Percentiles rank a stretch among this genome's conserved stretches.
phyloP scores from a whole-genome alignment of 768 basidiomycete genomes.

The Boletus reticuloceps region DNA sequence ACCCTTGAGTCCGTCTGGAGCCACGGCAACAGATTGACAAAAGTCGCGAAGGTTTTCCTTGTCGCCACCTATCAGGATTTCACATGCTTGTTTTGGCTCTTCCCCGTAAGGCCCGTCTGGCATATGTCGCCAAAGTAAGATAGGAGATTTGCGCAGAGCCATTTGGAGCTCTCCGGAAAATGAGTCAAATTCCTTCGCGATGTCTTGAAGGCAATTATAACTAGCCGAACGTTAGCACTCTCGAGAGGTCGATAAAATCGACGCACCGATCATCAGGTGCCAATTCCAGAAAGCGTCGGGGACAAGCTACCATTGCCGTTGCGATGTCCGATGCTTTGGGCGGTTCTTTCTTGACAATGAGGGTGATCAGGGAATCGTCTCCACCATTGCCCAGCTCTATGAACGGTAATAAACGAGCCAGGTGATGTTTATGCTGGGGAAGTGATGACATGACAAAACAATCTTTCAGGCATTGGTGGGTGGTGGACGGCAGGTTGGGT shows the following conservation, averaged over 20 bases:
- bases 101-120: background rate
- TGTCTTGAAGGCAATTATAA: background rate
- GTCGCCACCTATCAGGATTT: background rate
- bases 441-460: background rate
- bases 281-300: background rate
- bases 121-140: background rate
- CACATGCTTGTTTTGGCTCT: background rate
- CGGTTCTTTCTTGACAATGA: too few species aligned
- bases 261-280: background rate
- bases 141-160: background rate
- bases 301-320: background rate
- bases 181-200: background rate
- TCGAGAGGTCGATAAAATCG: background rate
- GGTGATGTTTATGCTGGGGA: background rate
- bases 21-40: background rate
- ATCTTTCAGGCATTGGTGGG: background rate
- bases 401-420: background rate
- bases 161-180: background rate
- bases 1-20: background rate
- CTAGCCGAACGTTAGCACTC: background rate
- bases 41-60: background rate
- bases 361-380: background rate
- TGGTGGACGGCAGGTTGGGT: background rate
- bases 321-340: background rate
- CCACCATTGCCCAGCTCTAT: background rate